Evolutionary conservation across 2,329 filamentous ascomycete species (phyloP).

Genomic region (Emmonsia crescens): DNA sequence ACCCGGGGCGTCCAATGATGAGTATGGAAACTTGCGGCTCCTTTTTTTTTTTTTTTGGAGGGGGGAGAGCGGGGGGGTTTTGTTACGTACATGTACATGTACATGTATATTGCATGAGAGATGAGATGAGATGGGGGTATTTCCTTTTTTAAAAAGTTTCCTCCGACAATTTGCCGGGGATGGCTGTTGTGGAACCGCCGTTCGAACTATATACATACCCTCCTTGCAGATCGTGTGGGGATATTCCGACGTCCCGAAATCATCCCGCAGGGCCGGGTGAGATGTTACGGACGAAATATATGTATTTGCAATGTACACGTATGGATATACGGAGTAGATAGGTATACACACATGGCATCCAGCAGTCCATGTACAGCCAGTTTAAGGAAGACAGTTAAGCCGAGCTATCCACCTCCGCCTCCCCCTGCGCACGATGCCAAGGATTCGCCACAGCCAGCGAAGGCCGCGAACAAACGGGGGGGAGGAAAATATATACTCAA

Average conservation of each 20-base stretch:
- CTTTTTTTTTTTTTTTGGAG: neutral
- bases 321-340: neutral
- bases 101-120: too few species aligned
- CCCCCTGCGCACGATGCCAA: too few species aligned
- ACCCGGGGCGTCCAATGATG: neutral
- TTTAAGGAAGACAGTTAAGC: too few species aligned
- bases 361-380: too few species aligned
- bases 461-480: too few species aligned
- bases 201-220: neutral
- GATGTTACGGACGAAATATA: neutral
- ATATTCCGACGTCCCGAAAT: neutral
- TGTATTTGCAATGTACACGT: neutral
- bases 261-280: neutral
- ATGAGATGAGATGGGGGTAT: too few species aligned
- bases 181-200: neutral
- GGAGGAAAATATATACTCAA: too few species aligned
- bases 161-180: neutral
- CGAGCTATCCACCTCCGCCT: too few species aligned
- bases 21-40: neutral
- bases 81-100: too few species aligned
- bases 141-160: too few species aligned
- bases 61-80: neutral
- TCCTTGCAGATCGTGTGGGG: neutral
- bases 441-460: too few species aligned
- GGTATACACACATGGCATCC: too few species aligned